A percentile compares a stretch with the other conserved stretches of the same genome.
Conservation (phyloP, 192 early-diverging fungal genomes). For the Backusella tuberculispora region DNA sequence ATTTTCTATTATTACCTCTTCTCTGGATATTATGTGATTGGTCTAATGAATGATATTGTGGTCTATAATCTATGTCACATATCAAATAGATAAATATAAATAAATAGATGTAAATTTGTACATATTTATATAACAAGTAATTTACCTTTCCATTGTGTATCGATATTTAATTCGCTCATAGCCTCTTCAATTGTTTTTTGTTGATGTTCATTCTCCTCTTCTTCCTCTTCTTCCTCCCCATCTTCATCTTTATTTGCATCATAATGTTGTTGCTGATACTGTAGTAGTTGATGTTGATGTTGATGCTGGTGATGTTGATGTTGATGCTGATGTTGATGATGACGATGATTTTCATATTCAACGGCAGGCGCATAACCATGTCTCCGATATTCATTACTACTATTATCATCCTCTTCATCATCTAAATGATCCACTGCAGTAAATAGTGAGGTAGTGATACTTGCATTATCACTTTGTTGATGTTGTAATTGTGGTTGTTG, state of each 20-base stretch:
- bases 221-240: background rate
- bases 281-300: too few relatives aligned
- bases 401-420: background rate
- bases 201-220: background rate
- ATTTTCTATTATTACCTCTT: background rate
- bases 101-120: background rate
- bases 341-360: background rate
- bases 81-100: background rate
- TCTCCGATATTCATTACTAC: background rate
- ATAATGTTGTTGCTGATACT: background rate
- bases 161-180: background rate
- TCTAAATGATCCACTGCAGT: slow-evolving; percentile 23
- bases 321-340: background rate
- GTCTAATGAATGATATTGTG: slow-evolving; percentile 30
- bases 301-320: too few relatives aligned
- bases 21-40: slow-evolving; percentile 23
- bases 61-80: slow-evolving; percentile 22
- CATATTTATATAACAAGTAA: background rate
- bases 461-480: background rate
- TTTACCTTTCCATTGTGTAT: slow-evolving; percentile 21
- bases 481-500: background rate
- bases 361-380: background rate
- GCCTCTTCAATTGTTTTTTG: slow-evolving; percentile 6
- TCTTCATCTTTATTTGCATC: background rate
- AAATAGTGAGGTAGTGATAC: slow-evolving; percentile 9